Percentiles rank a stretch among this genome's conserved stretches.
phyloP scores from a whole-genome alignment of 2,329 filamentous ascomycete species.

The Talaromyces funiculosus region DNA sequence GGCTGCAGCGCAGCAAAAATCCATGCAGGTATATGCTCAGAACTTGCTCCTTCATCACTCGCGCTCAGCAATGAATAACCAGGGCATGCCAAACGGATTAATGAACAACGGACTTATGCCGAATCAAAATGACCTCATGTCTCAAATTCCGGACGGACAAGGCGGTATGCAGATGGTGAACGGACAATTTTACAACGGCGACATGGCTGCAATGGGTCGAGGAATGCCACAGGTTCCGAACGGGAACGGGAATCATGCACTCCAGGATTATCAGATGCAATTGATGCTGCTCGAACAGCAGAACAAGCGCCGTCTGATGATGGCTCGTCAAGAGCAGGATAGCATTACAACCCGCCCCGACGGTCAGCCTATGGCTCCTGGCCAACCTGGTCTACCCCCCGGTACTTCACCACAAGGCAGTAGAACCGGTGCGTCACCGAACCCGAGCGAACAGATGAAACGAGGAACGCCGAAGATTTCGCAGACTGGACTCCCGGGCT shows the following conservation, averaged over 20 bases:
- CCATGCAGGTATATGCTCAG: conserved; percentile 80
- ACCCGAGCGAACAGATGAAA: conserved; percentile 58
- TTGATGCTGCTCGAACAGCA: conserved; percentile 64
- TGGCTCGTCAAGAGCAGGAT: conserved; percentile 63
- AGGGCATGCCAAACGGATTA: conserved; percentile 70
- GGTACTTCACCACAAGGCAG: conserved; percentile 55
- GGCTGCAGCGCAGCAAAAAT: conserved; percentile 58
- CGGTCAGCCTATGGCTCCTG: conserved; percentile 41
- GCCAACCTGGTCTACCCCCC: conserved; percentile 43
- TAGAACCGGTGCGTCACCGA: conserved; percentile 55
- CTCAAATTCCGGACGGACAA: conserved; percentile 60
- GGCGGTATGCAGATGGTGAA: conserved; percentile 37
- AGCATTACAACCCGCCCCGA: conserved; percentile 49
- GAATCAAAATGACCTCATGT: conserved; percentile 77
- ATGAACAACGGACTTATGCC: conserved; percentile 60
- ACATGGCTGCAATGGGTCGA: conserved; percentile 45
- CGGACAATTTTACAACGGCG: conserved; percentile 55
- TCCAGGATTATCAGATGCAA: conserved; percentile 67
- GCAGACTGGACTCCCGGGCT: conserved; percentile 51
- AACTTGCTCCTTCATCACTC: conserved; percentile 73
- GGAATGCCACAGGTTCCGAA: conserved; percentile 33
- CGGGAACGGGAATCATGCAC: conserved; percentile 53
- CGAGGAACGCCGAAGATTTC: conserved; percentile 57
- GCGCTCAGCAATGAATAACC: conserved; percentile 72
- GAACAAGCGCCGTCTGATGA: conserved; percentile 62